phyloP scores from a whole-genome alignment of 2,329 filamentous ascomycete genomes.

The Macrophomina tecta region DNA sequence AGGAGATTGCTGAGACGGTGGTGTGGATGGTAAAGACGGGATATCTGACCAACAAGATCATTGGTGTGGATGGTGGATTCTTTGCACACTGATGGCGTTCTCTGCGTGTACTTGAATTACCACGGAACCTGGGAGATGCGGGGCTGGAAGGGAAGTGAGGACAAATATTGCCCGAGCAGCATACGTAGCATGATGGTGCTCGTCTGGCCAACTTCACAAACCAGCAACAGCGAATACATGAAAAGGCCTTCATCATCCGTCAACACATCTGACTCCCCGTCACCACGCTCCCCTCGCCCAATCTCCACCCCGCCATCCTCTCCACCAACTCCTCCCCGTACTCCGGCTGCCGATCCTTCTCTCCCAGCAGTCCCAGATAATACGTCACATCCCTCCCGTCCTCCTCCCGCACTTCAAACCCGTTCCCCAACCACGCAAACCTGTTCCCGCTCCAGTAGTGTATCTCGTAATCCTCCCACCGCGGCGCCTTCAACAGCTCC shows the following conservation, averaged over 20 bases:
- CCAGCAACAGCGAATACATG: too few species aligned
- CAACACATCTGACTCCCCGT: constrained; percentile 17
- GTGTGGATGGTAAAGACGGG: constrained; percentile 55
- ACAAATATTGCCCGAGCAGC: background rate
- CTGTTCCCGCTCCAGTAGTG: constrained; percentile 47
- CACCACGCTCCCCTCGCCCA: constrained; percentile 9
- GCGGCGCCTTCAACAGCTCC: constrained; percentile 42
- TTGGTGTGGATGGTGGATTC: constrained; percentile 37
- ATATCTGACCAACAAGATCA: constrained; percentile 54
- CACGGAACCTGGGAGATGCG: too few species aligned
- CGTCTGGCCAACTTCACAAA: too few species aligned
- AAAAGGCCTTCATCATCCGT: background rate
- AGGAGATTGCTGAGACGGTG: constrained; percentile 56
- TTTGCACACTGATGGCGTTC: constrained; percentile 32
- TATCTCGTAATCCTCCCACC: constrained; percentile 53
- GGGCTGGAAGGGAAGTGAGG: background rate
- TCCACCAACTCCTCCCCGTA: constrained; percentile 49
- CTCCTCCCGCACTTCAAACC: constrained; percentile 53
- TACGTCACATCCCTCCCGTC: constrained; percentile 56
- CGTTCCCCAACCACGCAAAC: constrained; percentile 52
- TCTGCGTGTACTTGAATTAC: too few species aligned
- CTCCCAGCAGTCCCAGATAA: constrained; percentile 51
- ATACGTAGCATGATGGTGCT: too few species aligned
- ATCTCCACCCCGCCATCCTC: constrained; percentile 43
- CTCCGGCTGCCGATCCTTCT: constrained; percentile 48